A percentile compares a stretch with the other conserved stretches of the same genome.
These are phyloP conservation scores for Omphalea diandra DNA, from an alignment of 441 rosid species.

Conservation along the genomic window DNA sequence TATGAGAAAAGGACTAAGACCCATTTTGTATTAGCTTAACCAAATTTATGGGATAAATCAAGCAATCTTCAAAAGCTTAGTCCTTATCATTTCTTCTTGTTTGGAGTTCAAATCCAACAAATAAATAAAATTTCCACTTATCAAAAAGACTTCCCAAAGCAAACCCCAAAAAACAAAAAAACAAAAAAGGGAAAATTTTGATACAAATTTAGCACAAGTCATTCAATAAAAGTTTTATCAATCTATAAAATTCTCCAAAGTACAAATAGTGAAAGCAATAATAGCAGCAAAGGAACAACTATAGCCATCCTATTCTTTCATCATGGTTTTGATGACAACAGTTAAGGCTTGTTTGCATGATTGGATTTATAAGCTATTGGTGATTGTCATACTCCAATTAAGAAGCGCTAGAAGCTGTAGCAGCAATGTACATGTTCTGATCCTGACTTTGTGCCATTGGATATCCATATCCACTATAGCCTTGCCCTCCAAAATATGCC, in stretches of 20 bases:
- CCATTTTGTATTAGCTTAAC: not conserved
- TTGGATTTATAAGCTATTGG: constrained; percentile 24
- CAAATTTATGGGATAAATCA: not conserved
- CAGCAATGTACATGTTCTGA: constrained; percentile 43
- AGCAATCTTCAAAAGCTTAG: constrained; percentile 2
- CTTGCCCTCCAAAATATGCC: constrained; percentile 60
- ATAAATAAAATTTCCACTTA: constrained; percentile 15
- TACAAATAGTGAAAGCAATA: constrained; percentile 14
- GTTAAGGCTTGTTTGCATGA: constrained; percentile 15
- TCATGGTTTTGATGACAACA: constrained; percentile 21
- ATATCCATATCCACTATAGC: constrained; percentile 60
- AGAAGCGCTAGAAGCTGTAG: constrained; percentile 52
- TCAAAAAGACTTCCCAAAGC: constrained; percentile 19
- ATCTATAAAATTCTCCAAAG: constrained; percentile 41
- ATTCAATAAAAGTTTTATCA: constrained; percentile 30
- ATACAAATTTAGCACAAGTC: constrained; percentile 31
- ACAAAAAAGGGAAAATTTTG: constrained; percentile 22
- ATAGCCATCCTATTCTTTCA: constrained; percentile 28
- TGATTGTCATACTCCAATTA: constrained; percentile 28
- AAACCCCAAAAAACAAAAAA: not conserved
- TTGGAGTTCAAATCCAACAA: constrained; percentile 12
- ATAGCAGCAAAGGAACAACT: constrained; percentile 23
- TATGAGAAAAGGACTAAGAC: not conserved
- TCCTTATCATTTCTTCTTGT: constrained; percentile 13
- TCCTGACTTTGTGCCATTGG: constrained; percentile 47